phyloP scores from a whole-genome alignment of 1,284 basidiomycete species.

The Cryptococcus sp. region DNA sequence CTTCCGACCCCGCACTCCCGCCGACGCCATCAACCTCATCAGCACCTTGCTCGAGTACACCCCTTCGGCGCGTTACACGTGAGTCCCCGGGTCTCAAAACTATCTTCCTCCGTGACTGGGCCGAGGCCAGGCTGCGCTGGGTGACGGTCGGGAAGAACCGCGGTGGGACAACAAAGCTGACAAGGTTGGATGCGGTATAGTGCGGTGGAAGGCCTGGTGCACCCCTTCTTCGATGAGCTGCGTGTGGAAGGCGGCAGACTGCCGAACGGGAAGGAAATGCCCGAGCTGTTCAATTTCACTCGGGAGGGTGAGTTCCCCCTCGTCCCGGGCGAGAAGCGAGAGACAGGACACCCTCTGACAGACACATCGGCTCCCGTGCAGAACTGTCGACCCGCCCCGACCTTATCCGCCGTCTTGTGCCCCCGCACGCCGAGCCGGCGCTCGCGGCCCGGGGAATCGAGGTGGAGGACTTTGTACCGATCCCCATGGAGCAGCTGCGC shows the following conservation, averaged over 20 bases:
- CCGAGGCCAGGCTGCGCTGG: no score
- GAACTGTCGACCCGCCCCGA: slow-evolving; percentile 96
- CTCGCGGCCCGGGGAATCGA: slow-evolving; percentile 80
- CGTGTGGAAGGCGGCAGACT: slow-evolving; percentile 83
- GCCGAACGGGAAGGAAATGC: slow-evolving; percentile 96
- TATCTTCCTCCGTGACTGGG: neutral
- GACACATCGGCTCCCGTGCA: slow-evolving; percentile 37
- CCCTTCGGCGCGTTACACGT: slow-evolving; percentile 77
- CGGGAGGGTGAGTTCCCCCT: slow-evolving; percentile 78
- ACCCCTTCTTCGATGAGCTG: slow-evolving; percentile 97
- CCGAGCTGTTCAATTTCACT: slow-evolving; percentile 92
- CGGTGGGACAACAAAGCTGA: neutral
- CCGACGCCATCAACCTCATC: slow-evolving; percentile 94
- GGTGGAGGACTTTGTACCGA: slow-evolving; percentile 86
- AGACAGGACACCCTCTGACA: neutral
- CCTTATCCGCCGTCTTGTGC: slow-evolving; percentile 85
- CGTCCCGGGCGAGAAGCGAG: neutral
- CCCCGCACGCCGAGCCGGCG: slow-evolving; percentile 81
- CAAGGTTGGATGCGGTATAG: slow-evolving; percentile 15
- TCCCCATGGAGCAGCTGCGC: slow-evolving; percentile 87
- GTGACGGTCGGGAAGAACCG: no score
- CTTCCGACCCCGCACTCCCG: slow-evolving; percentile 93
- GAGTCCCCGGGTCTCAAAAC: no score
- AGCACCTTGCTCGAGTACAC: slow-evolving; percentile 96
- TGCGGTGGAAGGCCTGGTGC: slow-evolving; percentile 88